Conservation (phyloP, 2,329 filamentous ascomycete species). For the Xylaria sp. region DNA sequence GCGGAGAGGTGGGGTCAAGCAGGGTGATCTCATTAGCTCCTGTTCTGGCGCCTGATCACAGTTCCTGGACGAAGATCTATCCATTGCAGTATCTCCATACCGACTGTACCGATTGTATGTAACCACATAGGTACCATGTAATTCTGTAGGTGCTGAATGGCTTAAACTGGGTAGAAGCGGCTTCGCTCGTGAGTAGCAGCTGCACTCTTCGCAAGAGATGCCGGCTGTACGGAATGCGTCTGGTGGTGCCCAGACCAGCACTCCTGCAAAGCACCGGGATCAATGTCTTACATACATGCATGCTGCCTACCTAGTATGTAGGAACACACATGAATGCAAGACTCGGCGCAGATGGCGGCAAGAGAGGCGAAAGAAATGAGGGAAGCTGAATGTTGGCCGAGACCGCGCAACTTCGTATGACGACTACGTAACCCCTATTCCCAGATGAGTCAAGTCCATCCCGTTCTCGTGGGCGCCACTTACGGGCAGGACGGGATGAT, state of each 20-base stretch:
- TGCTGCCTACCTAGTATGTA: background rate
- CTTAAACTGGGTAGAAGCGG: constrained; percentile 25
- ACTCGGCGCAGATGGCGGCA: constrained; percentile 35
- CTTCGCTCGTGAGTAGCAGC: background rate
- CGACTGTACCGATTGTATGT: background rate
- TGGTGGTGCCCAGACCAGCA: background rate
- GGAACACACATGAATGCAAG: constrained; percentile 16
- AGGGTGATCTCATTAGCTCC: background rate
- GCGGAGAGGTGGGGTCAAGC: background rate
- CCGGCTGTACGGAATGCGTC: too few relatives aligned
- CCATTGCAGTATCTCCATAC: background rate
- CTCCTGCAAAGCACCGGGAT: constrained; percentile 16
- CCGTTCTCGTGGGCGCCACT: constrained; percentile 7
- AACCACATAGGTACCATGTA: background rate
- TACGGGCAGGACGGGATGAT: constrained; percentile 3
- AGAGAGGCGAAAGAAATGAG: constrained; percentile 4
- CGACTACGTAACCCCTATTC: constrained; percentile 28
- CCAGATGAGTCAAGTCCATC: constrained; percentile 19
- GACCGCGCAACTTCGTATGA: constrained; percentile 14
- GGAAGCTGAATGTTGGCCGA: background rate
- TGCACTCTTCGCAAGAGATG: background rate
- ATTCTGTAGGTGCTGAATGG: background rate
- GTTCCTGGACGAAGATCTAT: background rate
- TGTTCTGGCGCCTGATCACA: background rate
- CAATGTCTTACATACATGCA: constrained; percentile 16